Evolutionary conservation across 2,329 filamentous ascomycete genomes (phyloP).

Genomic region (Rosellinia necatrix): DNA sequence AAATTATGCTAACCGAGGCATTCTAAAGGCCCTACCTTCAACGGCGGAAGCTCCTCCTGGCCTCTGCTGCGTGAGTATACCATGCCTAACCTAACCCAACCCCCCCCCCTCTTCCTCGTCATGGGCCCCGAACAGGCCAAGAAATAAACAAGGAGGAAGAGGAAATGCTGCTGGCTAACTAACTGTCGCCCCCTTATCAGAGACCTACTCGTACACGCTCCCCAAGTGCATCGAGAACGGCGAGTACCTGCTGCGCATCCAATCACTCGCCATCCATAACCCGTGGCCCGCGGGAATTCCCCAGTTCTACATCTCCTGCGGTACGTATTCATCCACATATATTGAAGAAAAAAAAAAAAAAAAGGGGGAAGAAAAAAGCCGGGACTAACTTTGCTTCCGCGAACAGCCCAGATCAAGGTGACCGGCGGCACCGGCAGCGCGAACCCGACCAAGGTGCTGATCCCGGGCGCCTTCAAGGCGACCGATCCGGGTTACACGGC

Average conservation of each 20-base stretch:
- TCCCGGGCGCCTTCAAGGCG: constrained; percentile 27
- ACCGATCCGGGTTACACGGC: constrained; percentile 30
- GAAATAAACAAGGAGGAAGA: not conserved
- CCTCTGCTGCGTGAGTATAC: constrained; percentile 39
- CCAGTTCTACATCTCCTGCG: constrained; percentile 54
- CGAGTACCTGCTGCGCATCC: constrained; percentile 63
- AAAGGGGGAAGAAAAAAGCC: not conserved
- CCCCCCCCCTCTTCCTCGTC: no score
- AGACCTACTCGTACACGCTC: constrained; percentile 48
- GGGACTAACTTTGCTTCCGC: not conserved
- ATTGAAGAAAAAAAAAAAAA: not conserved
- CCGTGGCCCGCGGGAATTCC: constrained; percentile 50
- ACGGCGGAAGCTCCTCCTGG: constrained; percentile 41
- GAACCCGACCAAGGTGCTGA: constrained; percentile 18
- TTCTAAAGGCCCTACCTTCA: constrained; percentile 42
- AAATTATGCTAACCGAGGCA: not conserved
- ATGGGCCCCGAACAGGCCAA: no score
- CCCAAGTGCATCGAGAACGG: constrained; percentile 58
- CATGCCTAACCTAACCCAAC: not conserved
- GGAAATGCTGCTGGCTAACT: constrained; percentile 11
- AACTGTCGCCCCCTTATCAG: constrained; percentile 19
- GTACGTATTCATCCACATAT: no score
- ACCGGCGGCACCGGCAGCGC: constrained; percentile 26
- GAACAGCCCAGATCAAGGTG: constrained; percentile 21
- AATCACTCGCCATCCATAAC: constrained; percentile 66